Percentiles rank a stretch among this genome's conserved stretches.
Evolutionary conservation across 495 filamentous ascomycete genomes (phyloP).

Genomic region (Penicillium parvum): DNA sequence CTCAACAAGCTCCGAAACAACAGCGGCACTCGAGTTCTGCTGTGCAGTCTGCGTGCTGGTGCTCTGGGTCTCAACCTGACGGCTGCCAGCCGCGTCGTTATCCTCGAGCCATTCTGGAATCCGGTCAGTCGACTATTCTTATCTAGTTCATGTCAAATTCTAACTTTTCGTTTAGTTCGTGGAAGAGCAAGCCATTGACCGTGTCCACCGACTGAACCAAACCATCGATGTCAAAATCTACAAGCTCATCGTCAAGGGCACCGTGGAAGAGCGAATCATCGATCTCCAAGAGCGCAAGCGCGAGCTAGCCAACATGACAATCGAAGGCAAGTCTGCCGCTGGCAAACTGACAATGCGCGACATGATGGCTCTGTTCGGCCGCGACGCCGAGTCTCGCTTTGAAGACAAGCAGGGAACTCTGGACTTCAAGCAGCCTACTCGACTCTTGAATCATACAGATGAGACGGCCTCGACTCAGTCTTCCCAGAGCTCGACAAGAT

Average conservation of each 20-base stretch:
- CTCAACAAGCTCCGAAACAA: slow-evolving; percentile 72
- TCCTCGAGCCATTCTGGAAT: slow-evolving; percentile 98
- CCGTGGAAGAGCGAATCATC: slow-evolving; percentile 89
- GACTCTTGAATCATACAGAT: slow-evolving; percentile 21
- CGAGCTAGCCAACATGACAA: slow-evolving; percentile 75
- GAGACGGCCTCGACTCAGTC: slow-evolving; percentile 10
- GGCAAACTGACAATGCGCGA: slow-evolving; percentile 88
- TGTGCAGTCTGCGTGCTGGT: slow-evolving; percentile 91
- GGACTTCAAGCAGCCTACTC: slow-evolving; percentile 28
- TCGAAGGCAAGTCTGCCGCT: slow-evolving; percentile 72
- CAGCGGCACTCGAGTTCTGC: slow-evolving; percentile 66
- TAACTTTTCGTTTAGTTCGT: slow-evolving; percentile 58
- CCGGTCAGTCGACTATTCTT: slow-evolving; percentile 62
- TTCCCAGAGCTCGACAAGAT: slow-evolving; percentile 14
- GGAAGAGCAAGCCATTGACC: slow-evolving; percentile 97
- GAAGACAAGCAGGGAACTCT: slow-evolving; percentile 29
- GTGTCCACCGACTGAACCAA: slow-evolving; percentile 94
- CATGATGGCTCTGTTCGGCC: slow-evolving; percentile 83
- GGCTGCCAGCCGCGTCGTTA: slow-evolving; percentile 86
- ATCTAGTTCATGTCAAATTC: too few species aligned
- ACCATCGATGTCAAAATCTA: slow-evolving; percentile 91
- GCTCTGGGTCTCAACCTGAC: slow-evolving; percentile 91
- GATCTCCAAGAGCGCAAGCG: slow-evolving; percentile 91
- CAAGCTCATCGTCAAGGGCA: slow-evolving; percentile 77
- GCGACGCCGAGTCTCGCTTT: slow-evolving; percentile 60